A percentile compares a stretch with the other conserved stretches of the same genome.
Evolutionary conservation across 345 rosid species (phyloP).

Genomic region (Moringa oleifera): DNA sequence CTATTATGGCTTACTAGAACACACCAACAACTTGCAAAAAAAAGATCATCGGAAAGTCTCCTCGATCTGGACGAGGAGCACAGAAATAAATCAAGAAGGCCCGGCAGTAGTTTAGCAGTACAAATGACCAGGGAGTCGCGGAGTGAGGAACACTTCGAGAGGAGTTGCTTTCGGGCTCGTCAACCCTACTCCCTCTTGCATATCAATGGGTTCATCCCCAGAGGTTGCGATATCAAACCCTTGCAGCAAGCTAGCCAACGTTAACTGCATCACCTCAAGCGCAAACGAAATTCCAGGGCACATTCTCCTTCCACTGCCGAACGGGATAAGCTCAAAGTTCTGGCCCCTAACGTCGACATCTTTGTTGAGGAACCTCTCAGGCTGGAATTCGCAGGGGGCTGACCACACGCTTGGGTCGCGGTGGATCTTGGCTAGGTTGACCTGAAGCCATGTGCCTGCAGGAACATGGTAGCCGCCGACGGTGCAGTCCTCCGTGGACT

Average conservation of each 20-base stretch:
- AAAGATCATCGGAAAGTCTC: no score
- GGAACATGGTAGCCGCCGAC: constrained; percentile 29
- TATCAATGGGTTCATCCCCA: constrained; percentile 22
- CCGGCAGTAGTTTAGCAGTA: no score
- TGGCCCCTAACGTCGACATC: no score
- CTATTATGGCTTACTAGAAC: no score
- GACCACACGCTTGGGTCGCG: constrained; percentile 31
- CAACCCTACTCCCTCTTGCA: constrained; percentile 19
- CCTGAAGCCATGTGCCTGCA: constrained; percentile 23
- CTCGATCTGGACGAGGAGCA: no score
- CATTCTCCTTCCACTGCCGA: constrained; percentile 32
- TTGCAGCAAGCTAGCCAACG: constrained; percentile 29
- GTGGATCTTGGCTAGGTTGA: constrained; percentile 31
- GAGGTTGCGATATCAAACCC: constrained; percentile 23
- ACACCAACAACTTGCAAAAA: no score
- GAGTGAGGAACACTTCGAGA: constrained; percentile 17
- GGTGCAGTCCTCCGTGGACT: constrained; percentile 32
- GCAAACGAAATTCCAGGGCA: constrained; percentile 37
- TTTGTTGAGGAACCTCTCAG: constrained; percentile 37
- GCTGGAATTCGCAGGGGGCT: constrained; percentile 23
- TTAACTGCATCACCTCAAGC: constrained; percentile 23
- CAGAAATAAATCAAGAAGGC: no score
- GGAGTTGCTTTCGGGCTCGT: constrained; percentile 27
- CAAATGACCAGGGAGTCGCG: constrained; percentile 12
- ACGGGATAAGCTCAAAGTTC: constrained; percentile 34